Evolutionary conservation across 305 asterid genomes (phyloP).

Genomic region (Fraxinus ornus): DNA sequence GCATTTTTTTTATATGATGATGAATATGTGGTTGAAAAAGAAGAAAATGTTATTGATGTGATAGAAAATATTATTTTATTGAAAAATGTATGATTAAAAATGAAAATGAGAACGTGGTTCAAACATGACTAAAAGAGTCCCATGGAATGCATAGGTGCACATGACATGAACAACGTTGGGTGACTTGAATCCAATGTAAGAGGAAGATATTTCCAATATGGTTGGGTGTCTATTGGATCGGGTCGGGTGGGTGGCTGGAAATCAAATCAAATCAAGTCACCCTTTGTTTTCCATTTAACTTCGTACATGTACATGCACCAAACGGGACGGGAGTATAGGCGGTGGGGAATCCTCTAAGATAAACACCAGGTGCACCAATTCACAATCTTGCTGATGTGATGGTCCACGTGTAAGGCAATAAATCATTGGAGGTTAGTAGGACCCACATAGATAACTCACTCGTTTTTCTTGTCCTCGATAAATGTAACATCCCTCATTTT

Average conservation of each 20-base stretch:
- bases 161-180: slow-evolving; percentile 26
- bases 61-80: too few species aligned
- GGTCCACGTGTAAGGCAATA: slow-evolving; percentile 37
- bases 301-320: background rate
- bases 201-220: background rate
- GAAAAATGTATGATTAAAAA: too few species aligned
- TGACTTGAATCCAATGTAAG: background rate
- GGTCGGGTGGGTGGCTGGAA: slow-evolving; percentile 3
- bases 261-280: background rate
- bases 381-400: slow-evolving; percentile 14
- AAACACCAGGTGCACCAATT: slow-evolving; percentile 14
- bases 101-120: too few species aligned
- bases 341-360: background rate
- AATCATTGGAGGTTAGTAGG: slow-evolving; percentile 3
- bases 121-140: background rate
- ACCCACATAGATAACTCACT: slow-evolving; percentile 1
- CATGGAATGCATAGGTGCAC: slow-evolving; percentile 25
- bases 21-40: too few species aligned
- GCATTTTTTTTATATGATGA: too few species aligned
- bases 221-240: background rate
- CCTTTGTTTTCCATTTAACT: background rate
- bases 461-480: background rate
- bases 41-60: too few species aligned
- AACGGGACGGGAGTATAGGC: background rate
- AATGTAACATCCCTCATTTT: slow-evolving; percentile 9